Conservation (phyloP, 2,329 filamentous ascomycete genomes). For the Fusarium domesticum region DNA sequence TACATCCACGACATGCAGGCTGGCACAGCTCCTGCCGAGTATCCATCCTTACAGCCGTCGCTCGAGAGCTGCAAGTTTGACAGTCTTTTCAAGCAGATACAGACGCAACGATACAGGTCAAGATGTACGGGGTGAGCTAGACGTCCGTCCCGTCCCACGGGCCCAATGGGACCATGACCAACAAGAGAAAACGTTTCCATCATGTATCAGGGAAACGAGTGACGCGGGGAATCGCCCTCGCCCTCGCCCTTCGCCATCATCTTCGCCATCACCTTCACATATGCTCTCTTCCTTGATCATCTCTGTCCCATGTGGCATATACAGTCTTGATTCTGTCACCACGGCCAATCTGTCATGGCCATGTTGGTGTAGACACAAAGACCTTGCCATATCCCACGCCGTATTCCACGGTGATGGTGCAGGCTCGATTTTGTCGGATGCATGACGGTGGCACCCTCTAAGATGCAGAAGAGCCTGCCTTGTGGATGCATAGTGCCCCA, state of each 20-base stretch:
- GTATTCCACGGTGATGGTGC: conserved; percentile 5
- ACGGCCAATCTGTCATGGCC: neutral
- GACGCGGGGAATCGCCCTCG: too few relatives aligned
- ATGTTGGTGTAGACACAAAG: neutral
- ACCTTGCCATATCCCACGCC: conserved; percentile 6
- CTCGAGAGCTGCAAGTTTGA: conserved; percentile 3
- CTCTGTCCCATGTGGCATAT: neutral
- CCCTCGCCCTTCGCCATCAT: too few relatives aligned
- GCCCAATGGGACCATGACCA: conserved; percentile 12
- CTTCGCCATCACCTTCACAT: too few relatives aligned
- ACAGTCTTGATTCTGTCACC: neutral
- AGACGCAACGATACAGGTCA: conserved; percentile 4
- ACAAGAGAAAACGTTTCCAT: conserved; percentile 4
- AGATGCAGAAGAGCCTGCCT: conserved; percentile 25
- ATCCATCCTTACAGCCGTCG: conserved; percentile 12
- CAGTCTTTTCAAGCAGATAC: conserved; percentile 5
- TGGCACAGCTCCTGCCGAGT: neutral
- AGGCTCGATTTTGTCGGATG: conserved; percentile 14
- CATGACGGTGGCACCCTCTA: conserved; percentile 22
- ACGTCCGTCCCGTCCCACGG: conserved; percentile 9
- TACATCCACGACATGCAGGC: too few relatives aligned
- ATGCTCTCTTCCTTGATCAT: too few relatives aligned
- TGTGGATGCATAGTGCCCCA: conserved; percentile 24
- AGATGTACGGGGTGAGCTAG: conserved; percentile 3
- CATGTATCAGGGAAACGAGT: too few relatives aligned